phyloP scores from a whole-genome alignment of 805 yeast species.

The Nakazawaea molendinolei region DNA sequence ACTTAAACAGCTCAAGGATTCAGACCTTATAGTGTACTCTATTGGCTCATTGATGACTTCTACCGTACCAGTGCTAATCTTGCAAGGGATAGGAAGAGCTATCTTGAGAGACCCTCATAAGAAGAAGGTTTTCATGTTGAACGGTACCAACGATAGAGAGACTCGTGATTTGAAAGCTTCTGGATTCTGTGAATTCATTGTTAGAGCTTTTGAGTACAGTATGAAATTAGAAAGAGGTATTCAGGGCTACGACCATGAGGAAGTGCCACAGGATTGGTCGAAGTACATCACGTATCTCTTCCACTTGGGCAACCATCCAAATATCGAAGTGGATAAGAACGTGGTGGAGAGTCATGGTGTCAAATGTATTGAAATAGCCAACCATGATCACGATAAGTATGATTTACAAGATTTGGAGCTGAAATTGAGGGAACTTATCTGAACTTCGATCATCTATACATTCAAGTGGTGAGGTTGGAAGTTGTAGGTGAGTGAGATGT shows the following conservation, averaged over 20 bases:
- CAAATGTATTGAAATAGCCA: slow-evolving; percentile 35
- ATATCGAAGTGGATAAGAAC: slow-evolving; percentile 41
- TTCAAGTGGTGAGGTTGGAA: no score
- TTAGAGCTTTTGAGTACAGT: slow-evolving; percentile 51
- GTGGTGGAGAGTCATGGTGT: slow-evolving; percentile 37
- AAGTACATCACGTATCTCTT: slow-evolving; percentile 59
- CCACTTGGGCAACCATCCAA: slow-evolving; percentile 40
- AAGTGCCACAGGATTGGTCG: slow-evolving; percentile 25
- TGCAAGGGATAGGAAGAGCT: slow-evolving; percentile 68
- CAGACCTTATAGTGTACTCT: slow-evolving; percentile 62
- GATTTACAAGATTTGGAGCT: slow-evolving; percentile 35
- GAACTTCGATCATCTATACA: no score
- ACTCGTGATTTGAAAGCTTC: slow-evolving; percentile 60
- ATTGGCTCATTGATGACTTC: slow-evolving; percentile 91
- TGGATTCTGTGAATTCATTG: slow-evolving; percentile 51
- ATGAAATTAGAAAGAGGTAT: slow-evolving; percentile 20
- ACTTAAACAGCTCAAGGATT: slow-evolving; percentile 36
- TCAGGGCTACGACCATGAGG: slow-evolving; percentile 10
- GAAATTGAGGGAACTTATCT: slow-evolving; percentile 20
- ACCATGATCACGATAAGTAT: slow-evolving; percentile 24
- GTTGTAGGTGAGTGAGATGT: no score
- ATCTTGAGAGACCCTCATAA: slow-evolving; percentile 27
- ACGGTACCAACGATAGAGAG: slow-evolving; percentile 76
- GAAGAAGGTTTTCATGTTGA: slow-evolving; percentile 57
- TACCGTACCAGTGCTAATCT: slow-evolving; percentile 67